Base-by-base conservation (phyloP, 108 stramenopile genomes). In the Poteriospumella lacustris region DNA sequence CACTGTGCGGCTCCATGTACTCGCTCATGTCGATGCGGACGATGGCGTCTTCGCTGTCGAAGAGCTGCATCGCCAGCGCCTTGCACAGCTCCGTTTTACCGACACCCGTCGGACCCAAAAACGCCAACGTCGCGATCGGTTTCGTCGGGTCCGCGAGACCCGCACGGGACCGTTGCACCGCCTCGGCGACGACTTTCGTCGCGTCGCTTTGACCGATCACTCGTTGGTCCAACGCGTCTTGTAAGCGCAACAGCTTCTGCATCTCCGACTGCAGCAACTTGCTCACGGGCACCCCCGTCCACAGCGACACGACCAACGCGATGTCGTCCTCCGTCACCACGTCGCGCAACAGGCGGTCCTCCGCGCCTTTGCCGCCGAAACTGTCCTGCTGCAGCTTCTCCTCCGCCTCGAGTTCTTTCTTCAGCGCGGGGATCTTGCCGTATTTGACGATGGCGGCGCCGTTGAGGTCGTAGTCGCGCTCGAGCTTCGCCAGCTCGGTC, bases 311-410 rank as follows among this genome's bases (percentile, higher is more conserved):
- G 73, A 91, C 87, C n/a, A 86, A 83, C 34, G 92, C 92, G 69
- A 93, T 91, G 77, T 97, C 95, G 77, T 98, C 94, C 0, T 95
- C 92, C 12, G 92, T 82, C 26, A 98, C 96, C 39, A 90, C 88
- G 43, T 94, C 92, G 12, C 90, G 85, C n/a, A 89, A 75, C 62
- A 93, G 83, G 5, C 81, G 70, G 85, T 87, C 83, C 90, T 90
- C 9, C 43, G 84, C 69, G 82, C 78, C 91, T 88, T 91, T 73
- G 80, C 31, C 64, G 52, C 89, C 92, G 58, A 80, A 85, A 12
- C 64, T 75, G 60, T 91, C 39, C 26, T 84, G 56, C 69, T 91
- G 91, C 39, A 92, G 82, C 60, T 86, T 87, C n/a, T 85, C 91
- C 77, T 94, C 94, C 78, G 92, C 84, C 28, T 70, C 82, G 24